phyloP scores from a whole-genome alignment of 2,329 filamentous ascomycete genomes.

The Pezicula carpinea region DNA sequence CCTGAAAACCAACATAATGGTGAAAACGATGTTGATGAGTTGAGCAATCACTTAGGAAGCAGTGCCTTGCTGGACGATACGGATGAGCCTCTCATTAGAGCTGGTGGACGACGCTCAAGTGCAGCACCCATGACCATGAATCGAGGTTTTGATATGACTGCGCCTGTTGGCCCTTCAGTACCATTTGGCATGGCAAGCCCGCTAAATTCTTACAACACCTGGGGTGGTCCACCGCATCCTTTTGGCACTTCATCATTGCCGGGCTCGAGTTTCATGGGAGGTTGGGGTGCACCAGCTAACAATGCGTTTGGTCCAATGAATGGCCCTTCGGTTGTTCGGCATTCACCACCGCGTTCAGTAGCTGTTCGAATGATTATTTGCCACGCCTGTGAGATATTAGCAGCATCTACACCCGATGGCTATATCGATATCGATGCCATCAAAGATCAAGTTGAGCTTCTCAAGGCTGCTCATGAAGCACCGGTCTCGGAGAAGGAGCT shows the following conservation, averaged over 20 bases:
- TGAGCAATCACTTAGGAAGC: conserved; percentile 80
- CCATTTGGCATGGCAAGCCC: conserved; percentile 28
- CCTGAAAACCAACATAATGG: conserved; percentile 30
- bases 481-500: conserved; percentile 60
- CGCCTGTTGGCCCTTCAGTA: conserved; percentile 9
- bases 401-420: conserved; percentile 46
- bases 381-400: conserved; percentile 66
- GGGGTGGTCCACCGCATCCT: conserved; percentile 29
- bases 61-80: conserved; percentile 79
- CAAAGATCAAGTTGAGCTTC: conserved; percentile 57
- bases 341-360: conserved; percentile 59
- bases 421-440: conserved; percentile 67
- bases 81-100: conserved; percentile 47
- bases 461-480: conserved; percentile 45
- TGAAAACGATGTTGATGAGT: conserved; percentile 61
- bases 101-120: conserved; percentile 30
- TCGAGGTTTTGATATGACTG: conserved; percentile 16
- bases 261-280: conserved; percentile 24
- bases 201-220: conserved; percentile 24
- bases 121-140: conserved; percentile 20
- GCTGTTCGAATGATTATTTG: conserved; percentile 71
- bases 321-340: conserved; percentile 35
- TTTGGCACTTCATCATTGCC: conserved; percentile 29
- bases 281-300: conserved; percentile 27
- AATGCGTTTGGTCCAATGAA: conserved; percentile 43